A percentile compares a stretch with the other conserved stretches of the same genome.
These are phyloP conservation scores for Ophiosphaerella narmari DNA, from an alignment of 2,329 filamentous ascomycete species.

Conservation along the genomic window DNA sequence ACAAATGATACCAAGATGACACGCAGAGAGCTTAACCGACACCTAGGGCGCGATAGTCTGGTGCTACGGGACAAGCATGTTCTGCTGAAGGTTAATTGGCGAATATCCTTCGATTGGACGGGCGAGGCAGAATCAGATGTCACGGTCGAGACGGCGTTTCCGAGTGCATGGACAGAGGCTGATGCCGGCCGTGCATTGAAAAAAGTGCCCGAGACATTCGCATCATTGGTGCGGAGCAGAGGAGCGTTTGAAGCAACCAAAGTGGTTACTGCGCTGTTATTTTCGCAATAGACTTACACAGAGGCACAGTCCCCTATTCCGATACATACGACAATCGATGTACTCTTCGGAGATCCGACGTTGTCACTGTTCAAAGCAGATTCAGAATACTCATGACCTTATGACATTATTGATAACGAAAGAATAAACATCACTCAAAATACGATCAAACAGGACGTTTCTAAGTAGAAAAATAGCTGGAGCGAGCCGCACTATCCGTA, in stretches of 20 bases:
- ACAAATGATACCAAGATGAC: constrained; percentile 24
- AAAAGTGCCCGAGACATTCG: constrained; percentile 65
- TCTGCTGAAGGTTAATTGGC: constrained; percentile 64
- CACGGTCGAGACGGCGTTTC: constrained; percentile 60
- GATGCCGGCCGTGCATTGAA: constrained; percentile 62
- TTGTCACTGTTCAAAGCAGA: not conserved
- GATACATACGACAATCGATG: no score
- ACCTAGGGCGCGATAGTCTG: constrained; percentile 38
- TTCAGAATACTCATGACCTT: no score
- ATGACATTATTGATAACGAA: no score
- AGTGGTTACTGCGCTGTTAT: constrained; percentile 64
- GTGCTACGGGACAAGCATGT: constrained; percentile 45
- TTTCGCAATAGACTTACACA: constrained; percentile 20
- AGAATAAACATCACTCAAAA: no score
- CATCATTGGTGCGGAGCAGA: constrained; percentile 60
- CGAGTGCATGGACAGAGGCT: constrained; percentile 68
- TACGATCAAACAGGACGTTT: no score
- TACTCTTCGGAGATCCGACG: not conserved
- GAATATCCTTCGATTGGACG: constrained; percentile 71
- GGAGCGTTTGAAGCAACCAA: constrained; percentile 63
- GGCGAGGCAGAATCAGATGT: constrained; percentile 69
- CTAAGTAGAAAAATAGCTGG: no score
- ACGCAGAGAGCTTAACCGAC: constrained; percentile 57
- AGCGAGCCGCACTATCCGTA: no score
- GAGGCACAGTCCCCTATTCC: not conserved